Evolutionary conservation across 257 asterid genomes (phyloP), one percentile per base, ranked within the genome.

Genomic region (Orobanche coerulescens): DNA sequence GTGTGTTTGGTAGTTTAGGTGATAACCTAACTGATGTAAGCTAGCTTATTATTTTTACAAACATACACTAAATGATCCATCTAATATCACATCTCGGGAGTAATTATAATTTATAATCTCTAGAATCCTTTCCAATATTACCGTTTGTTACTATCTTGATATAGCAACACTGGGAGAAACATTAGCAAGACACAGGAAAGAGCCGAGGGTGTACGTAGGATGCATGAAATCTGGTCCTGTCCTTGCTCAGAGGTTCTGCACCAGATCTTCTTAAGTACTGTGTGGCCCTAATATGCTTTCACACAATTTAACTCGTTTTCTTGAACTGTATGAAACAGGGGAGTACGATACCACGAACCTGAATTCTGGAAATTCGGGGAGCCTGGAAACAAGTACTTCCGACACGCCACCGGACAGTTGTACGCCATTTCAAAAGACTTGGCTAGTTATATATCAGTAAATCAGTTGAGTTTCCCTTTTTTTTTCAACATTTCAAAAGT

Each of bases 191-290:
- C 87, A 87, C 20, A 65, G 86, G 8, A 80, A 79, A 69, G 87
- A 81, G 75, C 86, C 80, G 42, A 77, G 93, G 64, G 82, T 83
- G 33, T 90, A 90, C 60, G 74, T 84, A 43, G 95, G 97, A 50
- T 90, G 97, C 58, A 90, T 90, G 97, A 90, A 90, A 76, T 90
- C 97, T 1, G 96, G 97, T 28, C 97, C 97, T 5, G 97, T 90
- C 62, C 82, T 90, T 20, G 81, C 97, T 68, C 95, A 87, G 66
- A 87, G 87, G 97, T 90, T 73, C 7, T 5, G 12, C 56, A 69
- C 14, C 28, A 22, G 19, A 24, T 12, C 62, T 23, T 57, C 49
- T 39, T 22, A 34, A 30, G 2, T 39, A 63, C 7, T 19, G 6
- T 30, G 12, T 0, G 22, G 6, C 16, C 8, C 23, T 19, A 26